Evolutionary conservation across 805 yeast species (phyloP), one percentile per base, ranked within the genome.

Genomic region (Kuraishia borneana): DNA sequence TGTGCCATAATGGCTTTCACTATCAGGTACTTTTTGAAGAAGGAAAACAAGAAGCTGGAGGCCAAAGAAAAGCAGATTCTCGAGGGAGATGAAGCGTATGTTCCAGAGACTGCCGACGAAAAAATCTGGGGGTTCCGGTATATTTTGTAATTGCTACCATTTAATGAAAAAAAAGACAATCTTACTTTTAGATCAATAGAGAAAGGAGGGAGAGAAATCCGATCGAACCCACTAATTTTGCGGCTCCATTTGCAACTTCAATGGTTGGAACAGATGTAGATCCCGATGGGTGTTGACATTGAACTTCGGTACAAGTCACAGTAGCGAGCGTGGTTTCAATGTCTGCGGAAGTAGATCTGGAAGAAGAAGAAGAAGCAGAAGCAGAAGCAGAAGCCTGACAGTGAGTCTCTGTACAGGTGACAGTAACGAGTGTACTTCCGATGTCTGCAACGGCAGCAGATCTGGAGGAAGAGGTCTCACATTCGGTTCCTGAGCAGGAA

Each of bases 311-410:
- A 18, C 14, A 3, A 6, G 18, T 5, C 29, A 17, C 29, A 14
- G 21, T 16, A 21, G 14, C 7, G 31, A 16, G 18, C 12, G 17
- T 16, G 6, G 6, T 4, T 14, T 18, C 5, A 7, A 18, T 22
- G 32, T 23, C 21, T 18, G 34, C n/a, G 9, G 36, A 13, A 14
- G 29, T 6, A 21, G n/a, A 18, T 5, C 33, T 29, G n/a, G 34
- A 20, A 16, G 36, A 21, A 20, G 30, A n/a, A 22, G 33, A 8
- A 10, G 39, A n/a, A 9, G 26, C 37, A 12, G 33, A 36, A 14
- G 40, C 6, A 16, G 31, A 34, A 12, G 33, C 30, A 6, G 38
- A n/a, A 31, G 6, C 10, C 13, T n/a, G n/a, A n/a, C n/a, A n/a
- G n/a, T n/a, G n/a, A n/a, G n/a, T n/a, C n/a, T n/a, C n/a, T n/a